A percentile compares a stretch with the other conserved stretches of the same genome.
phyloP scores from a whole-genome alignment of 2,329 filamentous ascomycete genomes.

The Trichophaea hybrida region DNA sequence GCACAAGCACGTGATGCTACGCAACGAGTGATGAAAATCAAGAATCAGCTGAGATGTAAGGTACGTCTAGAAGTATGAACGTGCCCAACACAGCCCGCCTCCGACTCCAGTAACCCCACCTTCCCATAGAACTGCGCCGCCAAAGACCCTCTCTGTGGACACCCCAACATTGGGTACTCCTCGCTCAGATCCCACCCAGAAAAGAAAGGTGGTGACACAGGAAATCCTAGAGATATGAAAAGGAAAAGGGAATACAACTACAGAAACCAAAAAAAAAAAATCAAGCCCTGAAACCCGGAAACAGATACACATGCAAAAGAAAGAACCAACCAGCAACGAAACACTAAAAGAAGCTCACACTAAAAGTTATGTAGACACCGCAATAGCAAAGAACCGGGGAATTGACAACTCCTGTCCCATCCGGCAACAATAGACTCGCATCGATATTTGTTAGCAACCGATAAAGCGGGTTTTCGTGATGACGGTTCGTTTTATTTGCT shows the following conservation, averaged over 20 bases:
- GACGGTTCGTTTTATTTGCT: background rate
- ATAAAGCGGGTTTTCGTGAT: background rate
- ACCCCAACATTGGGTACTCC: background rate
- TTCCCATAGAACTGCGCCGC: background rate
- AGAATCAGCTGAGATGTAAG: background rate
- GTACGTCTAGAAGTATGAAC: constrained; percentile 1
- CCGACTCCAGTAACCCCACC: background rate
- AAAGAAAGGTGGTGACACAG: background rate
- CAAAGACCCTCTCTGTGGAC: background rate
- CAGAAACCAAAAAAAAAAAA: constrained; percentile 4
- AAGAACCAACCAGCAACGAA: background rate
- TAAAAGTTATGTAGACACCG: background rate
- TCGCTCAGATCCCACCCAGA: background rate
- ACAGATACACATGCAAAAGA: constrained; percentile 2
- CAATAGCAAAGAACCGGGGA: background rate
- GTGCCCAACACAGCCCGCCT: background rate
- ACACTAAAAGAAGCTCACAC: constrained; percentile 1
- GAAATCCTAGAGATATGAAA: background rate
- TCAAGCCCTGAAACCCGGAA: constrained; percentile 6
- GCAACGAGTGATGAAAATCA: background rate
- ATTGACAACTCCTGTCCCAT: background rate
- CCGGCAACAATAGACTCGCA: constrained; percentile 1
- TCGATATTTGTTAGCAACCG: background rate
- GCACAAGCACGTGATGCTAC: background rate
- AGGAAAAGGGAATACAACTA: background rate